Conservation (phyloP, 805 yeast species). For the Kazachstania africana region DNA sequence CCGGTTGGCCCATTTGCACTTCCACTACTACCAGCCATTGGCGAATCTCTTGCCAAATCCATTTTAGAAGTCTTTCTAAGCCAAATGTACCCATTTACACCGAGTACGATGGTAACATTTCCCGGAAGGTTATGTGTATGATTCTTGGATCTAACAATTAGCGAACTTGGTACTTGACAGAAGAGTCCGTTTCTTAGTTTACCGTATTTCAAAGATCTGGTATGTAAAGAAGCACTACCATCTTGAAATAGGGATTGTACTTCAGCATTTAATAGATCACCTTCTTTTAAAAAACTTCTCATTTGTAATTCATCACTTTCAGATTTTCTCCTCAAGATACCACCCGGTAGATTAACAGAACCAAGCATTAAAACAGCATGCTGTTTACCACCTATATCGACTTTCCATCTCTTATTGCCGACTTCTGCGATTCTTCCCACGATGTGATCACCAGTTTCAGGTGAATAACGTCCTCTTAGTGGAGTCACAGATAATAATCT, state of each 20-base stretch:
- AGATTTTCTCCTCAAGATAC: slow-evolving; percentile 83
- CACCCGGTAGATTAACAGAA: slow-evolving; percentile 94
- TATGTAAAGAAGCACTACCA: slow-evolving; percentile 89
- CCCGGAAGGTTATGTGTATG: slow-evolving; percentile 89
- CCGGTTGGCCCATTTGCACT: slow-evolving; percentile 26
- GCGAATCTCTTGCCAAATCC: slow-evolving; percentile 22
- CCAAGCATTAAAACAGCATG: slow-evolving; percentile 90
- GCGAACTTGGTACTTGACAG: slow-evolving; percentile 66
- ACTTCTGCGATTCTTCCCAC: slow-evolving; percentile 92
- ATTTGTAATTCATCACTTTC: slow-evolving; percentile 94
- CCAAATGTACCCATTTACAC: slow-evolving; percentile 95
- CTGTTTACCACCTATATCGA: slow-evolving; percentile 89
- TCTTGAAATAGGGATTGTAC: slow-evolving; percentile 82
- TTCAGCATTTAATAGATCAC: slow-evolving; percentile 90
- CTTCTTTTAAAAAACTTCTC: slow-evolving; percentile 90
- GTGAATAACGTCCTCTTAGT: slow-evolving; percentile 74
- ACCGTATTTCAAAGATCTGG: slow-evolving; percentile 91
- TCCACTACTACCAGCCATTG: slow-evolving; percentile 19
- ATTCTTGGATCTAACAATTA: slow-evolving; percentile 74
- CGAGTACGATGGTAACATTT: slow-evolving; percentile 79
- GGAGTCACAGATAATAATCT: slow-evolving; percentile 78
- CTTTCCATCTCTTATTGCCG: slow-evolving; percentile 91
- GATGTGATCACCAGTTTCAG: slow-evolving; percentile 94
- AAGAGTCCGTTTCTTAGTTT: slow-evolving; percentile 86
- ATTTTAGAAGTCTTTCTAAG: slow-evolving; percentile 50